A percentile compares a stretch with the other conserved stretches of the same genome.
phyloP scores from a whole-genome alignment of 176 grass and related monocot genomes.

The maize (Zea mays) region DNA sequence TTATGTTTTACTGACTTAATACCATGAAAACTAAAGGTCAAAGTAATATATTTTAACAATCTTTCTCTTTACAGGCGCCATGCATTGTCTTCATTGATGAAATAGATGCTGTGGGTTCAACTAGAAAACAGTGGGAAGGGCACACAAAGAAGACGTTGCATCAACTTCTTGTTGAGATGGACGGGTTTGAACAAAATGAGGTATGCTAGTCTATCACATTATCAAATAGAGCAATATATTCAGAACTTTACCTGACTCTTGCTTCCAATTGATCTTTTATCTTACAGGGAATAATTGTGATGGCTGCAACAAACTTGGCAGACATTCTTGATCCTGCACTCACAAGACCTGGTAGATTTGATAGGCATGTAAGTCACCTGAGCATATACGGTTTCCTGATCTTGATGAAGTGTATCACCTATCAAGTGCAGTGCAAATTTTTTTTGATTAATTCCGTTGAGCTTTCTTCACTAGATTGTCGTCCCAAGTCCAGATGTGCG shows the following conservation, averaged over 20 bases:
- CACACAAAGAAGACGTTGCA: slow-evolving; percentile 99
- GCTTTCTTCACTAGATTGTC: slow-evolving; percentile 75
- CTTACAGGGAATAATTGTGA: slow-evolving; percentile 92
- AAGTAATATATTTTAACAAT: slow-evolving; percentile 8
- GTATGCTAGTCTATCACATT: slow-evolving; percentile 38
- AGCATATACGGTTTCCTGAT: slow-evolving; percentile 3
- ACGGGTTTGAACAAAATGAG: slow-evolving; percentile 99
- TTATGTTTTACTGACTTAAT: neutral
- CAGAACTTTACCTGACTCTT: slow-evolving; percentile 5
- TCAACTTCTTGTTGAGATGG: slow-evolving; percentile 99
- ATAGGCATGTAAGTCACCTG: slow-evolving; percentile 92
- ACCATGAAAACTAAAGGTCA: neutral
- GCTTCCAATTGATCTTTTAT: slow-evolving; percentile 25
- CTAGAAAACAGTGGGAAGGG: slow-evolving; percentile 99
- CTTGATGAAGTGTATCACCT: neutral
- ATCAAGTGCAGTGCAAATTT: neutral
- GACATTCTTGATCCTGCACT: slow-evolving; percentile 99
- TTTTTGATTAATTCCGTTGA: slow-evolving; percentile 16
- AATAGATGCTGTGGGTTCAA: slow-evolving; percentile 98
- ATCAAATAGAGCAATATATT: neutral
- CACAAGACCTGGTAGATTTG: slow-evolving; percentile 98
- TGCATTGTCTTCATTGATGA: slow-evolving; percentile 99
- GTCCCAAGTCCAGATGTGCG: slow-evolving; percentile 87
- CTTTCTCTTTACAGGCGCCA: slow-evolving; percentile 63
- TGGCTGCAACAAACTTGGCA: slow-evolving; percentile 97